Conservation (phyloP, 441 rosid species). For the Euphorbia schlechtendalii region DNA sequence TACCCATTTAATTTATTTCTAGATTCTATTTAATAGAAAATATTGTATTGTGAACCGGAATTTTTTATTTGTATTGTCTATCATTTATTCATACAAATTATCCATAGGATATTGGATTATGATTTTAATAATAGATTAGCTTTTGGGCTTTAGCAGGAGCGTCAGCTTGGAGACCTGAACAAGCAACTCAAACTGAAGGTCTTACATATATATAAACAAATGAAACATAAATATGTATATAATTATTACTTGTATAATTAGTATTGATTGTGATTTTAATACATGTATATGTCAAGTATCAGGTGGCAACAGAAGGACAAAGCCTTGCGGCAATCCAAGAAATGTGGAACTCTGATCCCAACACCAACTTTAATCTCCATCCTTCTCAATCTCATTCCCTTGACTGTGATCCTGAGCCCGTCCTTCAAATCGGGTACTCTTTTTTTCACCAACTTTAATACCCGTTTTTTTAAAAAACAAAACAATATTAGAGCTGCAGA, state of each 20-base stretch:
- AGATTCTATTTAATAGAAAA: no score
- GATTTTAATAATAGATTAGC: background rate
- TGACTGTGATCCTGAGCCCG: conserved; percentile 48
- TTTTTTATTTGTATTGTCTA: no score
- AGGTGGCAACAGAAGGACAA: conserved; percentile 60
- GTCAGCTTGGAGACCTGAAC: conserved; percentile 75
- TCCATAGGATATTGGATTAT: no score
- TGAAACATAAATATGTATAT: no score
- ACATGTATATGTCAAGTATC: conserved; percentile 15
- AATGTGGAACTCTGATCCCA: conserved; percentile 32
- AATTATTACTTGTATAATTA: no score
- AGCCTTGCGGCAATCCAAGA: conserved; percentile 39
- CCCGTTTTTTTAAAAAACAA: no score
- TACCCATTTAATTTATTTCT: no score
- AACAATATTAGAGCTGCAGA: no score
- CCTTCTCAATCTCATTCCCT: conserved; percentile 35
- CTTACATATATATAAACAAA: background rate
- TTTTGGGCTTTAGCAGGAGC: conserved; percentile 38
- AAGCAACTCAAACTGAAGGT: conserved; percentile 70
- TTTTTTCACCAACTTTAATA: no score
- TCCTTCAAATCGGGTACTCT: conserved; percentile 54
- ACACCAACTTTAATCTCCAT: conserved; percentile 29
- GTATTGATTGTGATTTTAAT: no score
- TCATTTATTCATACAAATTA: no score
- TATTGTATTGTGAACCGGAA: no score